Base-by-base conservation (phyloP, 1,139 yeast genomes). In the Saccharomycopsis hybrid region DNA sequence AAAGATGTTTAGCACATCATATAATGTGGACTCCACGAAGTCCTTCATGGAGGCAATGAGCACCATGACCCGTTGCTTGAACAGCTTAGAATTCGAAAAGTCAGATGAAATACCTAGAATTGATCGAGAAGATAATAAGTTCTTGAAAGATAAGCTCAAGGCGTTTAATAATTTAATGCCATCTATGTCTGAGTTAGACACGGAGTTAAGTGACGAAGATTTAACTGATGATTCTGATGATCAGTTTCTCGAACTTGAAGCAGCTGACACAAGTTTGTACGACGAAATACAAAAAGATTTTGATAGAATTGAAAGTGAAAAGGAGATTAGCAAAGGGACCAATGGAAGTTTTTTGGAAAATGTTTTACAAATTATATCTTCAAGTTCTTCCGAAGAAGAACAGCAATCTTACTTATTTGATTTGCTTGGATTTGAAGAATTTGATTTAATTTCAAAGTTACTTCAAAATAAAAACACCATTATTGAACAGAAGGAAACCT, bases 41-140 rank as follows among this genome's bases (percentile, higher is more conserved):
- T 83, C 92, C 36, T 85, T 78, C 65, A 80, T 84, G 85, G 78
- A 77, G 61, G 90, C 92, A 37, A 83, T 85, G 88, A 76, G 73
- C 61, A 76, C 80, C 1, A 75, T 85, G 80, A 67, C 76, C 36
- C 78, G 74, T 9, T 64, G 73, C 1, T 61, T 80, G 47, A 62
- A 63, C 9, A 29, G 35, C 5, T 54, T 78, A 29, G 63, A 67
- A 0, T 51, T 69, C 1, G 62, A 56, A 3, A 58, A 55, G 8
- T 24, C 49, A 5, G 54, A 54, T 25, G 41, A 57, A 18, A 52
- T 52, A 2, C 60, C 9, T 46, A 50, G 4, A 53, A 57, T 55
- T 36, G 53, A 63, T 9, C 54, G 57, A 5, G 63, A 59, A 43
- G 61, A 60, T 5, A 59, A 58, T 2, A 60, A 56, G 33, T 13